Evolutionary conservation across 352 stramenopile genomes (phyloP).

Genomic region (Saprolegnia parasitica): DNA sequence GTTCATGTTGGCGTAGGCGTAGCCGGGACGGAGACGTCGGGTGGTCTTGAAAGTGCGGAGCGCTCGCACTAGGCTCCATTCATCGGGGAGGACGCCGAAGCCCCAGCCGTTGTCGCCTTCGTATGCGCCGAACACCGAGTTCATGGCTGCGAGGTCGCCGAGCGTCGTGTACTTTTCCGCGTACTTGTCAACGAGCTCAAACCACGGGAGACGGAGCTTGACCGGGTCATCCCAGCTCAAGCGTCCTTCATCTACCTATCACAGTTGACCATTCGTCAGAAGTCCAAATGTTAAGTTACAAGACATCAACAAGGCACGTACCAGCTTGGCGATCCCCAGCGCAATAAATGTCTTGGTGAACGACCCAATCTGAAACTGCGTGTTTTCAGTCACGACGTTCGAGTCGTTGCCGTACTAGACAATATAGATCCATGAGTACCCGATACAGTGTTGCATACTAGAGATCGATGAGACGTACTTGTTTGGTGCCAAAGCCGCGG

Average conservation of each 20-base stretch:
- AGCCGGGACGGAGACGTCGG: constrained; percentile 44
- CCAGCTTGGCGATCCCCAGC: constrained; percentile 34
- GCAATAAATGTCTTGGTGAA: constrained; percentile 63
- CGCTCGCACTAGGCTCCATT: constrained; percentile 38
- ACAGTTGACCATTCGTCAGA: not conserved
- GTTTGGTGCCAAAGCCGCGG: constrained; percentile 18
- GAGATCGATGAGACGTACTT: constrained; percentile 9
- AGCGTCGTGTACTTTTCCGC: constrained; percentile 47
- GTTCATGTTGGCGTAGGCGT: constrained; percentile 61
- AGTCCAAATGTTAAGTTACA: not conserved
- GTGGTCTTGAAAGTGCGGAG: constrained; percentile 39
- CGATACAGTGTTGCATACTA: too few species aligned
- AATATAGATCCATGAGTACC: not conserved
- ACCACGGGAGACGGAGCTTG: constrained; percentile 48
- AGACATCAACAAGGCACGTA: constrained; percentile 27
- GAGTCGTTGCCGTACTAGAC: constrained; percentile 20
- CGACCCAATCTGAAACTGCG: constrained; percentile 67
- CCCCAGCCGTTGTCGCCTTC: not conserved
- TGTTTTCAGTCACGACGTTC: constrained; percentile 38
- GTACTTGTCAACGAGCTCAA: constrained; percentile 58
- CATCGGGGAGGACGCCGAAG: constrained; percentile 33
- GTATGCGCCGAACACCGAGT: constrained; percentile 42
- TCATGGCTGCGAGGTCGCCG: constrained; percentile 53
- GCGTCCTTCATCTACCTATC: constrained; percentile 44
- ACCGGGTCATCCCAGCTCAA: constrained; percentile 49